Conservation (phyloP, 2,329 filamentous ascomycete species). For the Nemania diffusa region DNA sequence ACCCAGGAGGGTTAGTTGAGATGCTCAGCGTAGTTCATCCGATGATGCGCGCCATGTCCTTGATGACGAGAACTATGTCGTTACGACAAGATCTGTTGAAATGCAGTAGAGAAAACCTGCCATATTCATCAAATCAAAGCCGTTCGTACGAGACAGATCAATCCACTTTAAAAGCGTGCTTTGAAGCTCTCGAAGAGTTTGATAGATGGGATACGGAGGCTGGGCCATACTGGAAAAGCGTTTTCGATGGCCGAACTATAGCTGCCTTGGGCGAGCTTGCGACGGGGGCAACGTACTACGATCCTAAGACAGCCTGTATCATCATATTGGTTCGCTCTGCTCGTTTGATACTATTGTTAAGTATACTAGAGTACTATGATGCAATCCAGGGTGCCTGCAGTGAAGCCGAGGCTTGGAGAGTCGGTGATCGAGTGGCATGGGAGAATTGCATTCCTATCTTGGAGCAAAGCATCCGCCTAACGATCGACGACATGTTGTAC, state of each 20-base stretch:
- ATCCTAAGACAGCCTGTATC: constrained; percentile 35
- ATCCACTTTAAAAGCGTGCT: constrained; percentile 22
- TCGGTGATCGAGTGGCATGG: constrained; percentile 32
- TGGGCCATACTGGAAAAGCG: constrained; percentile 30
- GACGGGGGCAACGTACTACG: constrained; percentile 13
- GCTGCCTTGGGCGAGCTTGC: constrained; percentile 30
- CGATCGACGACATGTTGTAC: constrained; percentile 36
- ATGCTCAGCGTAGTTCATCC: constrained; percentile 26
- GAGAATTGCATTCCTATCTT: constrained; percentile 26
- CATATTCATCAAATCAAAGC: background rate
- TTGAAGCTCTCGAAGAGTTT: constrained; percentile 32
- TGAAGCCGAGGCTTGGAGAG: constrained; percentile 8
- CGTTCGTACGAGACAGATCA: constrained; percentile 18
- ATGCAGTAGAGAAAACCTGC: background rate
- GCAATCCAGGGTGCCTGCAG: constrained; percentile 12
- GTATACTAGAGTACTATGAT: constrained; percentile 36
- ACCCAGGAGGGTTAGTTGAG: constrained; percentile 31
- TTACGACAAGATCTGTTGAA: constrained; percentile 28
- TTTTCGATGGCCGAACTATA: constrained; percentile 27
- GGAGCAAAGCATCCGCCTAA: constrained; percentile 20
- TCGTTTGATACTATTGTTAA: constrained; percentile 31
- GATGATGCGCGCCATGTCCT: constrained; percentile 34
- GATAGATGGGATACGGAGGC: constrained; percentile 33
- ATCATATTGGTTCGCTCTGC: constrained; percentile 34
- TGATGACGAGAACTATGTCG: constrained; percentile 30